phyloP scores from a whole-genome alignment of 2,329 filamentous ascomycete species.

The Cercospora nicotianae region DNA sequence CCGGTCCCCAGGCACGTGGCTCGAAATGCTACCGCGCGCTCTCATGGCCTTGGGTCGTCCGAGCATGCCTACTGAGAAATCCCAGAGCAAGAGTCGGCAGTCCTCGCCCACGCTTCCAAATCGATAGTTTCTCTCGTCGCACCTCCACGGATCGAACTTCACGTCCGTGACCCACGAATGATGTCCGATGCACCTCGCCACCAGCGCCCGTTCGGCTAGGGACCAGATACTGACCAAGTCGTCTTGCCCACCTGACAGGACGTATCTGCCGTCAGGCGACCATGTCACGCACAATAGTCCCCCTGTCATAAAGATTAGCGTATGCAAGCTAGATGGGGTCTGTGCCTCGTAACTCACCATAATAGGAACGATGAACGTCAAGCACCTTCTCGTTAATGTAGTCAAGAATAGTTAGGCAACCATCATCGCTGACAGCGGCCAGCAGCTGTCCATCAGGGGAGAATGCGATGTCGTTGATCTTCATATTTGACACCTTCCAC shows the following conservation, averaged over 20 bases:
- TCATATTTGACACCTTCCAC: conserved; percentile 90
- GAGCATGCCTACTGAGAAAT: conserved; percentile 96
- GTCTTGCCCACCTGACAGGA: conserved; percentile 92
- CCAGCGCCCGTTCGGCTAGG: conserved; percentile 74
- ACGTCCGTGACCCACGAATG: conserved; percentile 93
- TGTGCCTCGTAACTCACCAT: conserved; percentile 54
- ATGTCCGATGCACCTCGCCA: conserved; percentile 92
- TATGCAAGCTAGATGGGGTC: neutral
- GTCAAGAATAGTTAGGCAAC: conserved; percentile 84
- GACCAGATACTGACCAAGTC: conserved; percentile 97
- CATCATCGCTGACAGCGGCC: conserved; percentile 88
- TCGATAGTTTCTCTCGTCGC: conserved; percentile 90
- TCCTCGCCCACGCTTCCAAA: conserved; percentile 97
- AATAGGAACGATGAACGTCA: conserved; percentile 86
- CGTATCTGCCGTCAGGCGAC: conserved; percentile 95
- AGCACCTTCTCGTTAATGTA: conserved; percentile 87
- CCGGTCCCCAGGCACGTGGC: conserved; percentile 51
- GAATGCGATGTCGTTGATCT: conserved; percentile 88
- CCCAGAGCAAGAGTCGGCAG: conserved; percentile 86
- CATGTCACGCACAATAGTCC: conserved; percentile 91
- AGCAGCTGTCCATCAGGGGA: conserved; percentile 85
- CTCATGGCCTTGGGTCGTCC: conserved; percentile 74
- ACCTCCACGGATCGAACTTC: conserved; percentile 95
- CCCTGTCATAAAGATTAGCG: neutral
- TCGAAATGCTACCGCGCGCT: conserved; percentile 56